Evolutionary conservation across 202 grass and related monocot species (phyloP).

Genomic region (Schoenoplectus tabernaemontani): DNA sequence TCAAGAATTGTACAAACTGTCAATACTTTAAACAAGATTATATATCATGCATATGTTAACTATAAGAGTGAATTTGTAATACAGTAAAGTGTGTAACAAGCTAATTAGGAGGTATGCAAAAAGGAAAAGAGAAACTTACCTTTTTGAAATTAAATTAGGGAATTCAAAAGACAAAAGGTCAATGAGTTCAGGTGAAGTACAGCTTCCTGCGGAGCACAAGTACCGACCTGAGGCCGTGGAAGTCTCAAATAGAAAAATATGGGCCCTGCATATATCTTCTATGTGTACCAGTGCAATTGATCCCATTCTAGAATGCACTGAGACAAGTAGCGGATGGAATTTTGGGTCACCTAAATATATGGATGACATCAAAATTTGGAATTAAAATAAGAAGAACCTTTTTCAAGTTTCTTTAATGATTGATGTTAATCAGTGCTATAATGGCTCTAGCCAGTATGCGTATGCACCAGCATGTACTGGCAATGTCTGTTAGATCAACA

Average conservation of each 20-base stretch:
- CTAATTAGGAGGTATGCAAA: background rate
- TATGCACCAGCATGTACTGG: background rate
- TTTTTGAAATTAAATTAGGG: conserved; percentile 20
- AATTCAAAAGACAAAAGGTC: conserved; percentile 32
- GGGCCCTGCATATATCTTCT: conserved; percentile 73
- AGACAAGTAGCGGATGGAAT: conserved; percentile 42
- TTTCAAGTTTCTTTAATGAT: background rate
- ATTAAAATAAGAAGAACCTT: background rate
- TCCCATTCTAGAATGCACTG: conserved; percentile 62
- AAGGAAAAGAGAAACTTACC: conserved; percentile 10
- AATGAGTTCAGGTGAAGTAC: conserved; percentile 25
- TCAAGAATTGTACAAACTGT: background rate
- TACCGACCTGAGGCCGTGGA: conserved; percentile 37
- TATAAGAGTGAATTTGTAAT: background rate
- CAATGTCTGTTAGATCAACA: background rate
- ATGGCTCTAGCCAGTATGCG: background rate
- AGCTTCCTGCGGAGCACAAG: conserved; percentile 41
- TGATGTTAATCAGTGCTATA: background rate
- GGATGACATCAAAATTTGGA: too few relatives aligned
- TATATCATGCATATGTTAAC: background rate
- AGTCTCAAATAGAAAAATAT: conserved; percentile 53
- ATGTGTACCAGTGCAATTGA: conserved; percentile 63
- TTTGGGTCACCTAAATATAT: conserved; percentile 38
- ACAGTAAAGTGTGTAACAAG: background rate
- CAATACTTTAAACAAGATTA: background rate